These are phyloP conservation scores for Candida neerlandica DNA, from an alignment of 1,139 yeast species.

Conservation along the genomic window DNA sequence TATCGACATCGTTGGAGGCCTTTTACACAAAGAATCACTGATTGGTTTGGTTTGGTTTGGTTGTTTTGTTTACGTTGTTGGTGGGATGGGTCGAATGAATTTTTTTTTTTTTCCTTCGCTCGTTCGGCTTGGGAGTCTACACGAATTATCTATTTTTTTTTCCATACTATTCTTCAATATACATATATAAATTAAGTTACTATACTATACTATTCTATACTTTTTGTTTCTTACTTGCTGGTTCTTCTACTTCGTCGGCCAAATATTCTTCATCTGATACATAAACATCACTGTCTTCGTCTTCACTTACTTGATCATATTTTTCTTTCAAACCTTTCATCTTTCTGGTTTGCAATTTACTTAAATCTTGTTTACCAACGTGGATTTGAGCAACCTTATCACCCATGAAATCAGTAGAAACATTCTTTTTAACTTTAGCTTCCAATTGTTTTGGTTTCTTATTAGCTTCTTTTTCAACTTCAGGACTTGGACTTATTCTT, in stretches of 20 bases:
- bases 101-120: background rate
- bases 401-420: slow-evolving; percentile 86
- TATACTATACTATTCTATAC: slow-evolving; percentile 15
- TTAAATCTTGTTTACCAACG: slow-evolving; percentile 92
- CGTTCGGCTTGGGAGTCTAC: background rate
- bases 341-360: slow-evolving; percentile 91
- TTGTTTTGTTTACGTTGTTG: slow-evolving; percentile 1
- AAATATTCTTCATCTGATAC: slow-evolving; percentile 28
- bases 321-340: slow-evolving; percentile 95
- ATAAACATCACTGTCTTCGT: slow-evolving; percentile 27
- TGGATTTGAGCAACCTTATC: slow-evolving; percentile 97
- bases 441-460: slow-evolving; percentile 81
- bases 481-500: slow-evolving; percentile 80
- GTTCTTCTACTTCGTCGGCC: slow-evolving; percentile 35
- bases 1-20: slow-evolving; percentile 8
- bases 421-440: slow-evolving; percentile 85
- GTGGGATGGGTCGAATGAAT: background rate
- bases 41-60: background rate
- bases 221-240: slow-evolving; percentile 39
- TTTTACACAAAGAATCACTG: background rate
- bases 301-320: slow-evolving; percentile 70
- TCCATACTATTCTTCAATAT: background rate
- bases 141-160: background rate
- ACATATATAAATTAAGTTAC: background rate
- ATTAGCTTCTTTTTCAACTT: slow-evolving; percentile 87